Evolutionary conservation across 108 stramenopile species (phyloP), one percentile per base, ranked within the genome.

Genomic region (Pseudonitzschia delicatissima): DNA sequence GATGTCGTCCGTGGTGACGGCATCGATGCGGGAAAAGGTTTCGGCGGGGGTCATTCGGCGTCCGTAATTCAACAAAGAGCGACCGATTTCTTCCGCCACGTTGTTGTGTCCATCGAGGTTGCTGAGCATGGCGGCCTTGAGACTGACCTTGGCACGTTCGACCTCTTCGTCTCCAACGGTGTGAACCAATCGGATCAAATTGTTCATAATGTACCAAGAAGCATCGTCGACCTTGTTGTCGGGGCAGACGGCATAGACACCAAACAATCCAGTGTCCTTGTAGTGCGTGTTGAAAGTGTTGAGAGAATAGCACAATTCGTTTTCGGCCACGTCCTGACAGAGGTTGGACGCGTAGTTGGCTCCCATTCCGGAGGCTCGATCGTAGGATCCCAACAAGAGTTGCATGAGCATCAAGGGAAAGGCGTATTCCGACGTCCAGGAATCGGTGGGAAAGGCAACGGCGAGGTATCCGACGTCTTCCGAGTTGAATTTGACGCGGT

Each of bases 271-370:
- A 31, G 96, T 98, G 68, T 99, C 99, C 79, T 99, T 98, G 89
- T 99, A 99, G 83, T 96, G 95, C n/a, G 97, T 97, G 81, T 99
- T 99, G 84, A 99, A 99, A 11, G 97, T 96, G 51, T 75, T 84
- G 78, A 93, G 80, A 8, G 90, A 89, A 77, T 98, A 96, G 47
- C 94, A 96, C 26, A 88, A 68, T 64, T 96, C 96, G 60, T 85
- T 74, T 40, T 82, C 81, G 5, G 97, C 97, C 20, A 99, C 81
- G 66, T 94, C 93, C 71, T 92, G 91, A 67, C 96, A 96, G 29
- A 99, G 67, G 32, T 86, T 85, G 42, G 91, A 92, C 31, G 93
- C 85, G 28, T 83, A 87, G 75, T 94, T 95, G 62, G 81, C 83
- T 11, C 98, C 97, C 45, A 86, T 55, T 45, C 95, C 96, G 35